Conservation (phyloP, 1,284 basidiomycete species). For the Thelephora terrestris region DNA sequence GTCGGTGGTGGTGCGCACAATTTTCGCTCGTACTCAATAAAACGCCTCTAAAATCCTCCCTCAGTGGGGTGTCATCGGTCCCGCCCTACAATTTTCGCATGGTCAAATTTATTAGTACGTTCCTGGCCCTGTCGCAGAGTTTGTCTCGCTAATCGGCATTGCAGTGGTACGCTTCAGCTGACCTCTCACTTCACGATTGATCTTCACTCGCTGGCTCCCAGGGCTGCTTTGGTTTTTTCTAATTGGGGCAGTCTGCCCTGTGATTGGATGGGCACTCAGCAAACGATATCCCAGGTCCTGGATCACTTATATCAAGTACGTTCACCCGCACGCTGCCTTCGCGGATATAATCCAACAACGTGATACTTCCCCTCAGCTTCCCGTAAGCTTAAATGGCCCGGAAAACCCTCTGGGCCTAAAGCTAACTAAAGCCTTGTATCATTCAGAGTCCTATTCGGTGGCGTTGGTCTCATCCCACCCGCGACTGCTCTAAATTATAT, state of each 20-base stretch:
- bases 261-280: conserved; percentile 27
- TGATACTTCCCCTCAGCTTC: conserved; percentile 8
- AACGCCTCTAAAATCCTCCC: neutral
- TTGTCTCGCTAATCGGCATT: neutral
- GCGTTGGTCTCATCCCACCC: conserved; percentile 27
- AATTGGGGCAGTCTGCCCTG: conserved; percentile 32
- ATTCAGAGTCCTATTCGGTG: conserved; percentile 23
- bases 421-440: conserved; percentile 5
- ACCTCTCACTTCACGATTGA: neutral
- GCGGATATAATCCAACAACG: neutral
- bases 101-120: conserved; percentile 30
- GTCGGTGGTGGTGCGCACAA: conserved; percentile 18
- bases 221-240: conserved; percentile 37
- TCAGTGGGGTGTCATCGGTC: conserved; percentile 33
- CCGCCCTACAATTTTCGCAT: conserved; percentile 29
- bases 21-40: neutral
- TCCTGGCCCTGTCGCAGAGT: neutral
- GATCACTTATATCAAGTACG: conserved; percentile 34
- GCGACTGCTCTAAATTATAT: conserved; percentile 35
- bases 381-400: conserved; percentile 11
- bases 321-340: neutral
- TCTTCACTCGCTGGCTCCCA: conserved; percentile 6
- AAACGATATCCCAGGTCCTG: conserved; percentile 28
- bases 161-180: conserved; percentile 12
- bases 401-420: no score